A percentile compares a stretch with the other conserved stretches of the same genome.
phyloP scores from a whole-genome alignment of 1,139 yeast genomes.

The Meyerozyma smithsonii region DNA sequence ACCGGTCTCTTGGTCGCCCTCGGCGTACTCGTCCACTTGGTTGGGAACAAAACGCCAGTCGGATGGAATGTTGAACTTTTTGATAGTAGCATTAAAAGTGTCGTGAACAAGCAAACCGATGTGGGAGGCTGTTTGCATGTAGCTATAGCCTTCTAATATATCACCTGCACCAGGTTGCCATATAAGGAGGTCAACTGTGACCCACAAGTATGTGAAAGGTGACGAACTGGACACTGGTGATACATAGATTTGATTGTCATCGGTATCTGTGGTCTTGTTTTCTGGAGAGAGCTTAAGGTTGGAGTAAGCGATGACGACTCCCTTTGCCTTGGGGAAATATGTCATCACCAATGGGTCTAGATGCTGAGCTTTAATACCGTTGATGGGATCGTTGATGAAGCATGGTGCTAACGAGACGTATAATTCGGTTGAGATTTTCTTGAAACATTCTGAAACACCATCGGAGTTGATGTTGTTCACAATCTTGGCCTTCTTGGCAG shows the following conservation, averaged over 20 bases:
- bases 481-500: slow-evolving; percentile 17
- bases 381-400: slow-evolving; percentile 59
- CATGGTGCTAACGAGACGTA: slow-evolving; percentile 87
- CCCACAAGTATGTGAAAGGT: slow-evolving; percentile 88
- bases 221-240: slow-evolving; percentile 75
- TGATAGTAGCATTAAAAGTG: slow-evolving; percentile 90
- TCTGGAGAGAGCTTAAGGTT: slow-evolving; percentile 44
- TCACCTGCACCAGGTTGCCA: slow-evolving; percentile 93
- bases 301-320: slow-evolving; percentile 78
- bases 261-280: slow-evolving; percentile 29
- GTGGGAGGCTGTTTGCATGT: slow-evolving; percentile 93
- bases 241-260: slow-evolving; percentile 25
- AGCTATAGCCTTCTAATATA: slow-evolving; percentile 75
- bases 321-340: slow-evolving; percentile 65
- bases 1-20: slow-evolving; percentile 19
- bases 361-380: slow-evolving; percentile 83
- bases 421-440: slow-evolving; percentile 55
- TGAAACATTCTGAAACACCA: slow-evolving; percentile 61
- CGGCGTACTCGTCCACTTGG: slow-evolving; percentile 55
- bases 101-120: slow-evolving; percentile 88
- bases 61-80: slow-evolving; percentile 74
- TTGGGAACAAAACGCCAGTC: slow-evolving; percentile 80
- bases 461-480: slow-evolving; percentile 31
- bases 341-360: slow-evolving; percentile 86
- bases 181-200: slow-evolving; percentile 72